Conservation (phyloP, 1,284 basidiomycete genomes). For the Prillingera fragicola region DNA sequence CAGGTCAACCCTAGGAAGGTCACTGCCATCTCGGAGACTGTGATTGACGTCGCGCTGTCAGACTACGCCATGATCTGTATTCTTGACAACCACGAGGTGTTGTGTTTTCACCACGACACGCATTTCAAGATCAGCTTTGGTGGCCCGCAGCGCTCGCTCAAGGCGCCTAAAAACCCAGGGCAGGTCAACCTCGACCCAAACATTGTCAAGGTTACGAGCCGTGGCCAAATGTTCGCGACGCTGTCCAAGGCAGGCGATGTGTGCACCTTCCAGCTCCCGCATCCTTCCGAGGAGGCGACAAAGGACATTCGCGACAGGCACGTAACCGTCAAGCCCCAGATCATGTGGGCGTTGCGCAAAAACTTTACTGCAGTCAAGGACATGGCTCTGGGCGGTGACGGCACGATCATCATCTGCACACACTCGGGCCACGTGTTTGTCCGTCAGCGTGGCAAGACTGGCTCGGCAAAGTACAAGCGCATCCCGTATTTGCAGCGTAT, state of each 20-base stretch:
- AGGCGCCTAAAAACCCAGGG: constrained; percentile 15
- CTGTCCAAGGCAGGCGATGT: constrained; percentile 84
- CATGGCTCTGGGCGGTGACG: constrained; percentile 81
- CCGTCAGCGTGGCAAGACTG: constrained; percentile 56
- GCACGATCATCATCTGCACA: constrained; percentile 85
- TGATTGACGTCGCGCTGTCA: constrained; percentile 65
- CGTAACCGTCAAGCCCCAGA: constrained; percentile 66
- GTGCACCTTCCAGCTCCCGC: constrained; percentile 68
- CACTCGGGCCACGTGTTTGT: constrained; percentile 91
- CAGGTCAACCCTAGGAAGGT: constrained; percentile 79
- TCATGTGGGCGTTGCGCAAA: constrained; percentile 84
- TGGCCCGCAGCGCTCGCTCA: constrained; percentile 10
- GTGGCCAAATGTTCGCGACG: constrained; percentile 77
- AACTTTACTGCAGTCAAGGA: constrained; percentile 83
- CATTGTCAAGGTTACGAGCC: constrained; percentile 75
- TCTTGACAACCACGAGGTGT: constrained; percentile 68
- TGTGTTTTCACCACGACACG: constrained; percentile 74
- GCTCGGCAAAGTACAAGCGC: constrained; percentile 69
- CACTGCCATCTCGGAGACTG: constrained; percentile 65
- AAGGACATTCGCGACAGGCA: constrained; percentile 44
- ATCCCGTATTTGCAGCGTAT: constrained; percentile 79
- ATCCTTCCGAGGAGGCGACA: constrained; percentile 47
- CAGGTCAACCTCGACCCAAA: constrained; percentile 63
- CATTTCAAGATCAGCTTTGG: constrained; percentile 58
- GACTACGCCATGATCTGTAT: constrained; percentile 77